Conservation (phyloP, 345 rosid genomes). For the Eucalyptus marginata region DNA sequence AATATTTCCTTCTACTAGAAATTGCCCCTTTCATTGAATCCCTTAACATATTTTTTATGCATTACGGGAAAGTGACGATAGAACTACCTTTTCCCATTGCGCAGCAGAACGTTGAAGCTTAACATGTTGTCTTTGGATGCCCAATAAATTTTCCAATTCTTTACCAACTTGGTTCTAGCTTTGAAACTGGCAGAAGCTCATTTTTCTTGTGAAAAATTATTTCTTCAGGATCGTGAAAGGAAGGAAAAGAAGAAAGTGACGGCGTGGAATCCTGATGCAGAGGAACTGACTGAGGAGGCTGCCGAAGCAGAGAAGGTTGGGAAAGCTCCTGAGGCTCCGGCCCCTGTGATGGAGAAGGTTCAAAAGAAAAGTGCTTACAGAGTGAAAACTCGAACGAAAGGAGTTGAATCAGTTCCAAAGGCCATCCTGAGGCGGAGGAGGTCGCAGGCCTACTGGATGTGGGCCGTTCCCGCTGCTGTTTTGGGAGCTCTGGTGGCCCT, state of each 20-base stretch:
- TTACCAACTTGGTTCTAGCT: neutral
- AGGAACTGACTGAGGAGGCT: conserved; percentile 36
- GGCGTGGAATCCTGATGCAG: conserved; percentile 14
- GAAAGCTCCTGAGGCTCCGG: conserved; percentile 12
- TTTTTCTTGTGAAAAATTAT: neutral
- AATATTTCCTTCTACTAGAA: neutral
- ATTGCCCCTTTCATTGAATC: neutral
- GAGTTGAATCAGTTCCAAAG: conserved; percentile 49
- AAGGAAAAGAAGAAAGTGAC: conserved; percentile 68
- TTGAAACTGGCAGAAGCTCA: neutral
- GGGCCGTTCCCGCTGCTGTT: conserved; percentile 49
- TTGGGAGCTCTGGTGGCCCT: conserved; percentile 28
- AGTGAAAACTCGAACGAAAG: conserved; percentile 38
- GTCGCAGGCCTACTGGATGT: conserved; percentile 58
- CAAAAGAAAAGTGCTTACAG: conserved; percentile 22
- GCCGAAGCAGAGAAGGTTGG: conserved; percentile 43
- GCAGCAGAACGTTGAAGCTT: neutral
- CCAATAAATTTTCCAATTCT: neutral
- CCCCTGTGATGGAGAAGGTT: conserved; percentile 21
- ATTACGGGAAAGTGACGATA: neutral
- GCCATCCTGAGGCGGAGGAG: conserved; percentile 65
- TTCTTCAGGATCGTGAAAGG: conserved; percentile 78
- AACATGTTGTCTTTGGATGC: neutral
- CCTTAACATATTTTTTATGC: neutral
- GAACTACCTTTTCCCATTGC: neutral